Base-by-base conservation (phyloP, 768 basidiomycete species). In the Epithele typhae region DNA sequence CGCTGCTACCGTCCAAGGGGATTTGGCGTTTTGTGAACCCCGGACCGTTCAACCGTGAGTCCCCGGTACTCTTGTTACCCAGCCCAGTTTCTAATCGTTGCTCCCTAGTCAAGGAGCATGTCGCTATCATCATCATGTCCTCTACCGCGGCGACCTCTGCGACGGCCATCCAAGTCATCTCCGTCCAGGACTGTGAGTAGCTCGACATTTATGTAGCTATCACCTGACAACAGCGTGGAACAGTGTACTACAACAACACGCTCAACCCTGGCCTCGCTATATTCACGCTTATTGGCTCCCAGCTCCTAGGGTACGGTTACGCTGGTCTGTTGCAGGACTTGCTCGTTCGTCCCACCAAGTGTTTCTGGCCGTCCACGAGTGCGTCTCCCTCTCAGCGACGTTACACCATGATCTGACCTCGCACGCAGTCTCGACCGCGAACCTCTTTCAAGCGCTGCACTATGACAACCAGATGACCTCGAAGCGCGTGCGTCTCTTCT, bases 341-440 rank as follows among this genome's bases (percentile, higher is more conserved):
- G 55, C 67, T 78, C 27, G 76, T 81, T 8, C 77, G 78, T 34
- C 70, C 79, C 0, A 77, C 74, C 5, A 63, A 63, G 54, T 60
- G 58, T 45, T 63, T 63, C 56, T 63, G 61, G 61, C 61, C 61
- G 5, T 37, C 49, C 3, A 58, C 51, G 35, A 63, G 61, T 63
- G 36, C 23, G 63, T 60, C 18, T 18, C 21, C 10, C 7, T 7
- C 1, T 30, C 33, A 19, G 15, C 24, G 10, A 3, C 15, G 15
- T 3, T 15, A 5, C n/a, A n/a, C 23, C 12, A 6, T 43, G 5
- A 23, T 48, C 25, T 48, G 15, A 10, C 35, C 43, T n/a, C n/a
- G 0, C 40, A 39, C 23, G 22, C 40, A 58, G 58, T 56, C 46
- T 62, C 58, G 30, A 53, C 51, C 1, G 53, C 57, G 38, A 61